A percentile compares a stretch with the other conserved stretches of the same genome.
Conservation (phyloP, 1,139 yeast species). For the Debaryomyces singareniensis region DNA sequence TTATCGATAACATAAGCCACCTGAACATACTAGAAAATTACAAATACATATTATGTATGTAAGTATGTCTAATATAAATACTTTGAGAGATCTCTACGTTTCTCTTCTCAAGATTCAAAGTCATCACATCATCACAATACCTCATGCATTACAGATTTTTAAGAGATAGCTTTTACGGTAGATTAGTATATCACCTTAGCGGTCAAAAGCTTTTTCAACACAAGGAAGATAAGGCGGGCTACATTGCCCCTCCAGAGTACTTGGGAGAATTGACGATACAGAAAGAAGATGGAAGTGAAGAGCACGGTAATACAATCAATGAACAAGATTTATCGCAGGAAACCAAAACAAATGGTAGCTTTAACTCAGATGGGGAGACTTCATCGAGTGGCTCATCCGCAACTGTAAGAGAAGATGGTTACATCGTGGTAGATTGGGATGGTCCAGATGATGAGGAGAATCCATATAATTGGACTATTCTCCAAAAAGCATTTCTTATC, state of each 20-base stretch:
- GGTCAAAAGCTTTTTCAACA: slow-evolving; percentile 21
- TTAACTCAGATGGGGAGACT: slow-evolving; percentile 1
- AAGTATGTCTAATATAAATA: too few species aligned
- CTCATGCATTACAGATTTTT: slow-evolving; percentile 14
- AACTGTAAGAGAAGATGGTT: neutral
- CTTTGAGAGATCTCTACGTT: too few species aligned
- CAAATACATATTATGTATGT: too few species aligned
- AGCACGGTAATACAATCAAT: neutral
- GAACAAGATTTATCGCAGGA: slow-evolving; percentile 1
- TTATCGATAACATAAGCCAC: too few species aligned
- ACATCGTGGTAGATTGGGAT: slow-evolving; percentile 13
- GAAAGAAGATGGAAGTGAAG: slow-evolving; percentile 16
- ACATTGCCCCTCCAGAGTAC: slow-evolving; percentile 28
- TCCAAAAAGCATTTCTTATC: slow-evolving; percentile 13
- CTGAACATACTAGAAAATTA: too few species aligned
- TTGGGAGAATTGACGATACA: slow-evolving; percentile 6
- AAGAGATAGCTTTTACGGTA: slow-evolving; percentile 30
- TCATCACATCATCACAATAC: too few species aligned
- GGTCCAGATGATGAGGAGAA: slow-evolving; percentile 24
- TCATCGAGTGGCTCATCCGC: neutral
- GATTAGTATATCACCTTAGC: slow-evolving; percentile 26
- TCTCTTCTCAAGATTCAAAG: too few species aligned
- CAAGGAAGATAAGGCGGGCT: slow-evolving; percentile 27
- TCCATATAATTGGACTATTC: slow-evolving; percentile 24
- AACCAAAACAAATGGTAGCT: too few species aligned